Evolutionary conservation across 2,329 filamentous ascomycete species (phyloP), one percentile per base, ranked within the genome.

Genomic region (Alternaria novae-zelandiae): DNA sequence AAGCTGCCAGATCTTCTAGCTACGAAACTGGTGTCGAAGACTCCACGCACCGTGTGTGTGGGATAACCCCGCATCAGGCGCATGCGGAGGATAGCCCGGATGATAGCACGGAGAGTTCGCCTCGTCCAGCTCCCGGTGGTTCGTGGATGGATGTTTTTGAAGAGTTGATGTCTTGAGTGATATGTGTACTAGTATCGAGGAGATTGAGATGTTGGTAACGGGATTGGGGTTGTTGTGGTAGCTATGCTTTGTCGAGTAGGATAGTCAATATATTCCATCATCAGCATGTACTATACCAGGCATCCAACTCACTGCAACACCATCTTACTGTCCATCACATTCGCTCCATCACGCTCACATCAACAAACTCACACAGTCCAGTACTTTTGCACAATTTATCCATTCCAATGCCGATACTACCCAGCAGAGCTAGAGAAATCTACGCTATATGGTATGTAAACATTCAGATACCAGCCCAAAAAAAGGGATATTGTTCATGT

Each of bases 391-490:
- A 41, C 36, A 41, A 17, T 41, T 41, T 41, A 17, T 41, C 36
- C 36, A 41, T 41, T 41, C 36, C 28, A 53, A 15, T 36, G 20
- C 20, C 12, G 30, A 8, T 41, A 23, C 32, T 53, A 41, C 28
- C 49, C 36, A 32, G 49, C 20, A n/a, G 28, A n/a, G 28, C 36
- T 41, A 36, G 13, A 46, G 20, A 41, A 15, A 53, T 53, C 53
- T 54, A 54, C 21, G 36, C 53, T 44, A 44, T 54, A 28, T 54
- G 53, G 21, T 54, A 44, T 54, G 36, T 44, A 28, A 54, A 54
- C 21, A 26, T 44, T 43, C 53, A 54, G 36, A 44, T 44, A 26
- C 36, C 53, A 44, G 36, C 36, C 53, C 53, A 41, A 8, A 21
- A 44, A 45, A 54, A 54, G 21, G 36, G 36, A 41, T 54, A 44